Percentiles rank a stretch among this genome's conserved stretches.
These are phyloP conservation scores for Phaeosphaeria sp. DNA, from an alignment of 2,329 filamentous ascomycete genomes.

Conservation along the genomic window DNA sequence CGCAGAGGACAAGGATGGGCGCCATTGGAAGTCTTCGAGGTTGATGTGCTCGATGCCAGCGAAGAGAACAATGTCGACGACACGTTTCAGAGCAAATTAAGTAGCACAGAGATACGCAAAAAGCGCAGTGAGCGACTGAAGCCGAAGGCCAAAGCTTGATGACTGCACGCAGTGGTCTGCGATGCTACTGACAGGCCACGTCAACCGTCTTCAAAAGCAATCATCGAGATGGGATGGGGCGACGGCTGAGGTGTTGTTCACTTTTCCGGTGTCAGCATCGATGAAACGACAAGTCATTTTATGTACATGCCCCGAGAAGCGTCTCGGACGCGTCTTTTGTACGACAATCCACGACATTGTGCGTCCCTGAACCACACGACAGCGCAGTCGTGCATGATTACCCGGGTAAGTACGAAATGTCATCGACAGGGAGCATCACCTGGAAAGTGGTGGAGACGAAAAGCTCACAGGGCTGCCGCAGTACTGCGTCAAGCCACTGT, in stretches of 20 bases:
- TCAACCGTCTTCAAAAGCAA: constrained; percentile 8
- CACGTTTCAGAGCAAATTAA: constrained; percentile 83
- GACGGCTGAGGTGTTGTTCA: background rate
- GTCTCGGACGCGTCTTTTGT: constrained; percentile 29
- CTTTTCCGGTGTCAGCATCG: constrained; percentile 5
- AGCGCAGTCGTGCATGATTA: constrained; percentile 32
- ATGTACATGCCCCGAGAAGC: constrained; percentile 17
- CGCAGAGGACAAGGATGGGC: constrained; percentile 78
- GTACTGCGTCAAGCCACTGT: constrained; percentile 21
- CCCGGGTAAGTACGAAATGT: constrained; percentile 19
- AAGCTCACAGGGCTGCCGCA: background rate
- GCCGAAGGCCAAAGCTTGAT: constrained; percentile 31
- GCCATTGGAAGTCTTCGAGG: constrained; percentile 80
- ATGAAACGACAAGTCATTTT: constrained; percentile 13
- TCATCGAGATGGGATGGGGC: background rate
- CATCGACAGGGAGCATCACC: background rate
- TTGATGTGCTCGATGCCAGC: constrained; percentile 81
- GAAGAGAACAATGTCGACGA: constrained; percentile 59
- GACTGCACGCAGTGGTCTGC: background rate
- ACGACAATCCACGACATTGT: constrained; percentile 28
- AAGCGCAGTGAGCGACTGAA: constrained; percentile 40
- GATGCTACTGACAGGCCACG: constrained; percentile 7
- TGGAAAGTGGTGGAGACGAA: background rate
- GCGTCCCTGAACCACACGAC: constrained; percentile 29
- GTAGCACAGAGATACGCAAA: constrained; percentile 81